Evolutionary conservation across 371 early-diverging fungal genomes (phyloP).

Genomic region (Mucor saturninus): DNA sequence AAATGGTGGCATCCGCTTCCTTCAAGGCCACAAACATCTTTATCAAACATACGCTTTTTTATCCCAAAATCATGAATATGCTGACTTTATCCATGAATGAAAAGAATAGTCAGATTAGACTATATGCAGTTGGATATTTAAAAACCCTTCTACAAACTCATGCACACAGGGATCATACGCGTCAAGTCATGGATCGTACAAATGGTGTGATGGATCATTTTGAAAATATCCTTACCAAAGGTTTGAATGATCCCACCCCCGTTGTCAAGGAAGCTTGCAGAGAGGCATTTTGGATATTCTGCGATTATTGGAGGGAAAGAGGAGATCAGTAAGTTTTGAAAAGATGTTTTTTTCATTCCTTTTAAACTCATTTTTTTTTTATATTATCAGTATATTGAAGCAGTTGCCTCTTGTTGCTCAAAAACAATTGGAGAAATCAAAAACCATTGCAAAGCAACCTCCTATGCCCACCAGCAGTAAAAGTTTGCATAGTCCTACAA

Average conservation of each 20-base stretch:
- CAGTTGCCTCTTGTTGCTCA: slow-evolving; percentile 28
- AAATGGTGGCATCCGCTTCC: slow-evolving; percentile 40
- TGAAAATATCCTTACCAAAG: slow-evolving; percentile 43
- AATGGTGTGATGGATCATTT: slow-evolving; percentile 37
- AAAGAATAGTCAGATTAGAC: slow-evolving; percentile 53
- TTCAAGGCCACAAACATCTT: slow-evolving; percentile 39
- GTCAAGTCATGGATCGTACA: slow-evolving; percentile 41
- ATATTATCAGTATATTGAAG: slow-evolving; percentile 29
- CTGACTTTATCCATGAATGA: slow-evolving; percentile 43
- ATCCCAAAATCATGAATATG: slow-evolving; percentile 46
- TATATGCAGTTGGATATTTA: slow-evolving; percentile 40
- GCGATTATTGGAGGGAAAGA: slow-evolving; percentile 49
- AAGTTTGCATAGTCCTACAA: slow-evolving; percentile 34
- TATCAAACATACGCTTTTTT: slow-evolving; percentile 40
- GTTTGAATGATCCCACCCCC: slow-evolving; percentile 51
- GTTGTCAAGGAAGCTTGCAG: slow-evolving; percentile 45
- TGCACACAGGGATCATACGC: slow-evolving; percentile 39
- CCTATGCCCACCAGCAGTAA: not conserved
- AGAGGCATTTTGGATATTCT: slow-evolving; percentile 52
- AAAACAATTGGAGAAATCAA: slow-evolving; percentile 46
- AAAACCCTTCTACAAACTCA: slow-evolving; percentile 46
- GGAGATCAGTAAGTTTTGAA: slow-evolving; percentile 39
- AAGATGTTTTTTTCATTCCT: too few relatives aligned
- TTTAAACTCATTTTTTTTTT: not conserved
- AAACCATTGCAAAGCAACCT: slow-evolving; percentile 5